Percentiles rank a stretch among this genome's conserved stretches.
Conservation (phyloP, 305 asterid genomes). For the Solanum aculeatissimum region DNA sequence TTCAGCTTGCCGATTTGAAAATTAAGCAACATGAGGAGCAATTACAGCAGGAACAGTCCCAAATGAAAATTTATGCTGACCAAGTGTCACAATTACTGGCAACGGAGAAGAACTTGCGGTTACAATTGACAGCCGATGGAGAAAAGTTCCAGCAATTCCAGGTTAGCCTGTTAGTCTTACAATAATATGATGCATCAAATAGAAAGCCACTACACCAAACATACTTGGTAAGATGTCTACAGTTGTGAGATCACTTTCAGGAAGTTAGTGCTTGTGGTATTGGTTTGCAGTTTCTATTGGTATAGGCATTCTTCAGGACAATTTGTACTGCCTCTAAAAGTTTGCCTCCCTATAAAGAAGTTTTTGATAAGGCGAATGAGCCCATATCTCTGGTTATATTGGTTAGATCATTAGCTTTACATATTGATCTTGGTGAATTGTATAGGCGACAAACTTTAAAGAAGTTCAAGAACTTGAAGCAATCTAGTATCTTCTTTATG, state of each 20-base stretch:
- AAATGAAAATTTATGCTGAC: conserved; percentile 84
- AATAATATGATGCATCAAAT: background rate
- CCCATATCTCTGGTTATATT: background rate
- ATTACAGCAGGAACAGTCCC: conserved; percentile 71
- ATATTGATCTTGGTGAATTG: background rate
- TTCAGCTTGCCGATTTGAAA: conserved; percentile 83
- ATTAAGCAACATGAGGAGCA: conserved; percentile 85
- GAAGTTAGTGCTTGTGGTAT: background rate
- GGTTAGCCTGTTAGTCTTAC: conserved; percentile 26
- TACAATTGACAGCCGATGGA: conserved; percentile 88
- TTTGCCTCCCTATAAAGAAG: background rate
- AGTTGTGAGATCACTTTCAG: background rate
- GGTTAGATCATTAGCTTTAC: background rate
- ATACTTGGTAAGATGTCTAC: background rate
- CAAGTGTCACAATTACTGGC: conserved; percentile 77
- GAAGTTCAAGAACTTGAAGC: background rate
- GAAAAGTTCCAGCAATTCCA: conserved; percentile 98
- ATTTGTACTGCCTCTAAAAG: background rate
- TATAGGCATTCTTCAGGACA: background rate
- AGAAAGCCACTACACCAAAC: background rate
- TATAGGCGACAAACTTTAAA: background rate
- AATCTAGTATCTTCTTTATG: background rate
- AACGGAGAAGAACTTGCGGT: conserved; percentile 91
- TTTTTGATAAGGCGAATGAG: background rate
- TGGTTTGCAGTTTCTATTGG: background rate